These are phyloP conservation scores for Metschnikowia santaceciliae DNA, from an alignment of 805 yeast species.

Conservation along the genomic window DNA sequence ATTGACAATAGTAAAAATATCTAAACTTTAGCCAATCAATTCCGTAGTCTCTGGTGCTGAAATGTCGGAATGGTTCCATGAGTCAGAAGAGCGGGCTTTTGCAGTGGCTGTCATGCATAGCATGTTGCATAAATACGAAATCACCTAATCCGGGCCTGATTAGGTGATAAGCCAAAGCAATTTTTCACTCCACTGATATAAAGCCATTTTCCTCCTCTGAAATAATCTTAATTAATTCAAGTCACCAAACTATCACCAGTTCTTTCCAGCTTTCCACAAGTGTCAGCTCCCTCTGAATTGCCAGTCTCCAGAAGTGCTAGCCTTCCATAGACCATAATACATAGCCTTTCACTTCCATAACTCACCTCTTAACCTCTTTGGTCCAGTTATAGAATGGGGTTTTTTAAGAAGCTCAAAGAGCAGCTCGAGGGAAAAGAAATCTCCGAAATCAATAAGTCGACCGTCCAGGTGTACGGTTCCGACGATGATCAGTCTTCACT, in stretches of 20 bases:
- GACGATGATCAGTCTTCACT: background rate
- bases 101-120: background rate
- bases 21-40: no score
- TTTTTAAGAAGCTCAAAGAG: background rate
- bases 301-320: no score
- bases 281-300: no score
- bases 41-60: background rate
- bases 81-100: background rate
- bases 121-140: background rate
- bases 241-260: no score
- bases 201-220: background rate
- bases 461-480: background rate
- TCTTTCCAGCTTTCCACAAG: no score
- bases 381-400: conserved; percentile 2
- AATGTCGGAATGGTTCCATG: background rate
- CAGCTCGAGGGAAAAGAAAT: conserved; percentile 10
- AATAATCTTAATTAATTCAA: no score
- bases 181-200: background rate
- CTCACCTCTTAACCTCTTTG: background rate
- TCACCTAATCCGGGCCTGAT: background rate
- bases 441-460: conserved; percentile 1
- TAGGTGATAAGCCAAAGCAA: background rate
- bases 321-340: no score
- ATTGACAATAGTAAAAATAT: background rate
- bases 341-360: no score